Conservation (phyloP, 345 rosid species). For the Eucalyptus tenuipes region DNA sequence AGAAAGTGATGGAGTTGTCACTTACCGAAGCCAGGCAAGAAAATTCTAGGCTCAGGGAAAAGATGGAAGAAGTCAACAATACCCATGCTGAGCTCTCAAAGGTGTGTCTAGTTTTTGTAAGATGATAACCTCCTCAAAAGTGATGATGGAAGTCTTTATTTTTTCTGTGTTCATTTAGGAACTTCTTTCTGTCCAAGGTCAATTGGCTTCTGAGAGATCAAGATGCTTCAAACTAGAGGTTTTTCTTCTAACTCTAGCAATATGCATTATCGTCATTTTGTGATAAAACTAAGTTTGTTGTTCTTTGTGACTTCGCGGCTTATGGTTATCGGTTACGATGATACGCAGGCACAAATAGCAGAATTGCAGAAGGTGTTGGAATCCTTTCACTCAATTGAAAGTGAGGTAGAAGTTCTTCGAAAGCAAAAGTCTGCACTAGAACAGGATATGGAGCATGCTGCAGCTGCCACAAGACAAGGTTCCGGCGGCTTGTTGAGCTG, state of each 20-base stretch:
- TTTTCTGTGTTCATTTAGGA: constrained; percentile 32
- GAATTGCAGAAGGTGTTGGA: constrained; percentile 79
- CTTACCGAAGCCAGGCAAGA: constrained; percentile 47
- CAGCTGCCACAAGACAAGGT: constrained; percentile 42
- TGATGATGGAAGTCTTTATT: not conserved
- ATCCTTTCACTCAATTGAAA: constrained; percentile 59
- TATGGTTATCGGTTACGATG: not conserved
- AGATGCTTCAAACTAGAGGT: constrained; percentile 99
- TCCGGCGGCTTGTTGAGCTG: constrained; percentile 86
- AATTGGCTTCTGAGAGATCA: constrained; percentile 82
- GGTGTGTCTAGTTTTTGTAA: constrained; percentile 11
- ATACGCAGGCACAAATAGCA: constrained; percentile 73
- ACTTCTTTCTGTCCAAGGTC: constrained; percentile 86
- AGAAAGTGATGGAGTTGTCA: constrained; percentile 41
- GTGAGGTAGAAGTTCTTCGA: constrained; percentile 74
- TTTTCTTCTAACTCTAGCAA: not conserved
- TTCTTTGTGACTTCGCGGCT: not conserved
- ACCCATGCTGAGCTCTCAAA: constrained; percentile 71
- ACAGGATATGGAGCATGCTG: constrained; percentile 43
- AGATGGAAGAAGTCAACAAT: constrained; percentile 59
- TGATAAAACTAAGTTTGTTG: not conserved
- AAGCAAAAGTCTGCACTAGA: constrained; percentile 62
- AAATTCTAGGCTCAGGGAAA: constrained; percentile 49
- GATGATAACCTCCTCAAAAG: not conserved
- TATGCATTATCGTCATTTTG: not conserved